Evolutionary conservation across 805 yeast genomes (phyloP), one percentile per base, ranked within the genome.

Genomic region (Dipodascopsis tothii): DNA sequence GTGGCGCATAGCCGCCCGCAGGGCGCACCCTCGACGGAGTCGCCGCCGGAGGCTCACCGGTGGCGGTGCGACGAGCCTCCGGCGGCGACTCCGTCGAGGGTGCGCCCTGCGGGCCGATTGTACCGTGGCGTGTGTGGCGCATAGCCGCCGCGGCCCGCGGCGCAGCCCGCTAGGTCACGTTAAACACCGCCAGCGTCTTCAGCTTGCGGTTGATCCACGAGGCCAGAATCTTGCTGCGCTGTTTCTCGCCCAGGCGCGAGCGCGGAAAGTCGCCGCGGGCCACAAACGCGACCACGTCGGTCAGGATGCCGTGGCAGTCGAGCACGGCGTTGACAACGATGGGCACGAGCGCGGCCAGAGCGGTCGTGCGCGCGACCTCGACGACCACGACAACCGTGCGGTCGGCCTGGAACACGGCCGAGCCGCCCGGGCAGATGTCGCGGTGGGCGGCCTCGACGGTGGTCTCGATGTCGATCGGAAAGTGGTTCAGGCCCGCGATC

Each of bases 401-500:
- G 5, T 87, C 88, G 33, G 88, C 80, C 59, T 84, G 87, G 62
- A 86, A 81, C 1, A 87, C 72, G 55, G 87, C 80, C 18, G 23
- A 25, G 5, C 66, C 63, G 2, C 64, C 62, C n/a, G 60, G 51
- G 17, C 55, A 55, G 20, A 78, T 69, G n/a, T 67, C 63, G 11
- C 64, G 48, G 50, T 75, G 76, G 3, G 71, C 63, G 38, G 68
- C 58, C 59, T 78, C 79, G 39, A 88, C 69, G 44, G 92, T 72
- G 46, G 69, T 47, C 64, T 79, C 98, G 43, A 92, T 74, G 61
- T 92, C 98, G 20, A 70, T 65, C 1, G 94, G 94, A 69, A 92
- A 90, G 61, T 86, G 95, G 56, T 84, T 87, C 56, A 92, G 67
- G 0, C 99, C 99, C 68, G 84, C 71, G 2, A 82, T 80, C 60